Percentiles rank a stretch among this genome's conserved stretches.
Evolutionary conservation across 148 eudicot species (phyloP).

Genomic region (Rhododendron mucronatum): DNA sequence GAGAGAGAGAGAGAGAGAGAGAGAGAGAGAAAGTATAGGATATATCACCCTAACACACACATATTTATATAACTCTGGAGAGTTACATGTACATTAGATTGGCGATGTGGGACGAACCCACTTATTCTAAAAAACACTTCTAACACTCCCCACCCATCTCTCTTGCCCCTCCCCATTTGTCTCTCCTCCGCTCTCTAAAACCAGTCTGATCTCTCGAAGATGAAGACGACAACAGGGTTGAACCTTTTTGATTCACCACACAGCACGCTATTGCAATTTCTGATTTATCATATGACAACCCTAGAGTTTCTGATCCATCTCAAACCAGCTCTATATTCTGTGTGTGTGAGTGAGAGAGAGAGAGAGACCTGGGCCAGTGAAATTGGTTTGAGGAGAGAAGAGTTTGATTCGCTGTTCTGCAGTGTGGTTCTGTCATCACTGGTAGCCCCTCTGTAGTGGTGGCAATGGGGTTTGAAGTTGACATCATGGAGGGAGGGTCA

Average conservation of each 20-base stretch:
- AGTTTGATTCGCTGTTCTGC: background rate
- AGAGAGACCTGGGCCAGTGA: background rate
- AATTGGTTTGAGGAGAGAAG: background rate
- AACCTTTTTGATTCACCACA: background rate
- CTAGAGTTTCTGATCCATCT: background rate
- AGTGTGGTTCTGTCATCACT: background rate
- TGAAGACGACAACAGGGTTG: background rate
- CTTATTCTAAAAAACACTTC: too few species aligned
- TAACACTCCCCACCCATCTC: background rate
- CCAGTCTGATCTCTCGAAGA: background rate
- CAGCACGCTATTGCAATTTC: background rate
- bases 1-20: too few species aligned
- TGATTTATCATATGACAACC: background rate
- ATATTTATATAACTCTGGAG: too few species aligned
- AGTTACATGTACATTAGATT: too few species aligned
- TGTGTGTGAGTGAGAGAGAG: background rate
- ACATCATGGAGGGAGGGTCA: background rate
- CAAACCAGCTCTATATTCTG: too few species aligned
- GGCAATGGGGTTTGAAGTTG: background rate
- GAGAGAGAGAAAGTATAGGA: too few species aligned
- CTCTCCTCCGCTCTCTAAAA: background rate
- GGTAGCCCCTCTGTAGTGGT: background rate
- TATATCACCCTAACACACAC: too few species aligned
- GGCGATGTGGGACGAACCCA: too few species aligned
- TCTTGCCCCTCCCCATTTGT: background rate